Evolutionary conservation across 768 basidiomycete species (phyloP), one percentile per base, ranked within the genome.

Genomic region (Lepiota brunneoincarnata): DNA sequence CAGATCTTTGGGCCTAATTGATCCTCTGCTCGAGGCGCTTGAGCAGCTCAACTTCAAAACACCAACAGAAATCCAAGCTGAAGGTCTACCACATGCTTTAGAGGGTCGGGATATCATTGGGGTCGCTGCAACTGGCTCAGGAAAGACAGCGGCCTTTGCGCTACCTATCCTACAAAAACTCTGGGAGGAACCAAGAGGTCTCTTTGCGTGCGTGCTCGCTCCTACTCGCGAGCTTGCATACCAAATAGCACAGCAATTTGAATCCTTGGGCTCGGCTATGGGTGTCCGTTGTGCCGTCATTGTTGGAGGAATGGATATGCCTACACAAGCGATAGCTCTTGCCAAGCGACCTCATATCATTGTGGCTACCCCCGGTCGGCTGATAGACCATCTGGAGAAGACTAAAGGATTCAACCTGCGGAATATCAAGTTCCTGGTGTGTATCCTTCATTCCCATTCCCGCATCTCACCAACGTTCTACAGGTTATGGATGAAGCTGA

Each of bases 401-500:
- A 98, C 97, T 3, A 99, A 98, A 69, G 97, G 97, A 2, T 99
- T 98, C 68, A 92, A 84, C 59, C 69, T 99, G 61, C 79, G 91
- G 63, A 79, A 72, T 14, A 72, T 98, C 49, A 91, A 93, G 69
- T 98, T 93, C 67, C 69, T 99, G 67, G 96, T 95, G 60, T 47
- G 90, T 67, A 10, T 2, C 18, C 14, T 6, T 0, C 21, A 10
- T 28, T 44, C 37, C 17, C 37, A 1, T 3, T 42, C 6, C 28
- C 12, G 17, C 21, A 12, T 12, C 24, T 49, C 49, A 24, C 49
- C 44, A 54, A 39, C 34, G 51, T 55, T 12, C 18, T 15, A 6
- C 59, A 97, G 94, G 93, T 98, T n/a, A 75, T 99, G 61, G 96
- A 98, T 60, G 96, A 98, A 73, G 96, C 97, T 6, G 96, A 99